Conservation (phyloP, 129 eudicot species). For the Kitagawia praeruptora region DNA sequence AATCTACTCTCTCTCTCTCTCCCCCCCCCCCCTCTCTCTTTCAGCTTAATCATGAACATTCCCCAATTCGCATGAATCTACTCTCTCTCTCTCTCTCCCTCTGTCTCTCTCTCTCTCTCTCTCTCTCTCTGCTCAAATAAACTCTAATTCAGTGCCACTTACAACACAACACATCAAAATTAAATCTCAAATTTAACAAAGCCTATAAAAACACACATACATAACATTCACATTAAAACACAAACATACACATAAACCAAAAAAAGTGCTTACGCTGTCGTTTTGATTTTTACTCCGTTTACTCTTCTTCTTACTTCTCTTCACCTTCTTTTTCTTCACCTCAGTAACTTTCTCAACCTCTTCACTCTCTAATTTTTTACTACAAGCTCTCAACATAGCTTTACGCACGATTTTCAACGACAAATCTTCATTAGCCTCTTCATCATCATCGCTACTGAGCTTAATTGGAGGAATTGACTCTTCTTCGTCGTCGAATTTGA, state of each 20-base stretch:
- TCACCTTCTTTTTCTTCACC: constrained; percentile 33
- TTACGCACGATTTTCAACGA: constrained; percentile 73
- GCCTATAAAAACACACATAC: neutral
- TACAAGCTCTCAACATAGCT: constrained; percentile 34
- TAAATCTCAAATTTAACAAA: neutral
- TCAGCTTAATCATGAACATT: neutral
- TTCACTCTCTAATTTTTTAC: neutral
- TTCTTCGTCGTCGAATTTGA: neutral
- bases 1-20: neutral
- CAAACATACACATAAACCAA: neutral
- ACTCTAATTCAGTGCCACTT: neutral
- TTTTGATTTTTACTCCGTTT: constrained; percentile 15
- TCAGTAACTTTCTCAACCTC: neutral
- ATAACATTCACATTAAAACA: neutral
- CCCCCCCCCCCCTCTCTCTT: neutral
- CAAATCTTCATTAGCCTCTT: constrained; percentile 75
- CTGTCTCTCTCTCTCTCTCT: constrained; percentile 1
- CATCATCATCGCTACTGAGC: constrained; percentile 38
- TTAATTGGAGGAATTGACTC: neutral
- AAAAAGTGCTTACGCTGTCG: constrained; percentile 30
- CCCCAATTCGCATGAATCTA: neutral
- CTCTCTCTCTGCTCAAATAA: neutral
- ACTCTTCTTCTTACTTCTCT: constrained; percentile 24
- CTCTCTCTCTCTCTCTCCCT: neutral
- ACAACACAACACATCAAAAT: neutral